Percentiles rank a stretch among this genome's conserved stretches.
Evolutionary conservation across 2,329 filamentous ascomycete species (phyloP).

Genomic region (Hypocreales sp.): DNA sequence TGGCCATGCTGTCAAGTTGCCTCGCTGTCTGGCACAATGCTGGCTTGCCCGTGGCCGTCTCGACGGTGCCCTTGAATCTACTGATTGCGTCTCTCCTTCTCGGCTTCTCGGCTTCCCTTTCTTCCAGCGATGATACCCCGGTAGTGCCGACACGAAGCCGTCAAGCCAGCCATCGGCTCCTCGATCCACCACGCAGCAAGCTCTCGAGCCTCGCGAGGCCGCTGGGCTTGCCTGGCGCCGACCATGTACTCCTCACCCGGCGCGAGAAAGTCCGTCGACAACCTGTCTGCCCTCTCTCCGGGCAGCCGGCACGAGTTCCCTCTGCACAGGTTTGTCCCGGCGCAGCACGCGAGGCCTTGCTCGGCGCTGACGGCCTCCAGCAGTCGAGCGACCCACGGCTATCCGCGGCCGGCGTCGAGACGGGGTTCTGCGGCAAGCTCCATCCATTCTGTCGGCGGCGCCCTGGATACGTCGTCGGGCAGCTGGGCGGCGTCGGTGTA

Average conservation of each 20-base stretch:
- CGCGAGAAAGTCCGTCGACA: slow-evolving; percentile 51
- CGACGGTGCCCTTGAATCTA: no score
- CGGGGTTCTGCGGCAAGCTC: slow-evolving; percentile 80
- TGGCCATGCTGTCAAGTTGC: no score
- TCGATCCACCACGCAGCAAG: slow-evolving; percentile 4
- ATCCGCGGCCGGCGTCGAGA: slow-evolving; percentile 36
- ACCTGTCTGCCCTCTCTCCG: slow-evolving; percentile 37
- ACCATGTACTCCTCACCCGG: slow-evolving; percentile 44
- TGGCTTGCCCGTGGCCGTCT: not conserved
- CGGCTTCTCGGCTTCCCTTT: no score
- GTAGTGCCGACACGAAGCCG: slow-evolving; percentile 19
- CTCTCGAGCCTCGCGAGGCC: not conserved
- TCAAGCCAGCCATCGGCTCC: slow-evolving; percentile 20
- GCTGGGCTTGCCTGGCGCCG: slow-evolving; percentile 6
- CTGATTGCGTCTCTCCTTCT: no score
- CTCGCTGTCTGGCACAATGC: slow-evolving; percentile 1
- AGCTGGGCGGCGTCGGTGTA: slow-evolving; percentile 38
- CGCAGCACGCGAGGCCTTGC: not conserved
- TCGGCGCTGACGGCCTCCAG: slow-evolving; percentile 12
- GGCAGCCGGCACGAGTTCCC: slow-evolving; percentile 36
- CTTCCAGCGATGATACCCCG: slow-evolving; percentile 31
- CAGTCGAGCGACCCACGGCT: slow-evolving; percentile 26
- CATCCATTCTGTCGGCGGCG: slow-evolving; percentile 73
- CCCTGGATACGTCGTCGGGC: slow-evolving; percentile 52
- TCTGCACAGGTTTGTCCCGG: slow-evolving; percentile 38